Evolutionary conservation across 345 rosid genomes (phyloP), one percentile per base, ranked within the genome.

Genomic region (Eucalyptus pumila): DNA sequence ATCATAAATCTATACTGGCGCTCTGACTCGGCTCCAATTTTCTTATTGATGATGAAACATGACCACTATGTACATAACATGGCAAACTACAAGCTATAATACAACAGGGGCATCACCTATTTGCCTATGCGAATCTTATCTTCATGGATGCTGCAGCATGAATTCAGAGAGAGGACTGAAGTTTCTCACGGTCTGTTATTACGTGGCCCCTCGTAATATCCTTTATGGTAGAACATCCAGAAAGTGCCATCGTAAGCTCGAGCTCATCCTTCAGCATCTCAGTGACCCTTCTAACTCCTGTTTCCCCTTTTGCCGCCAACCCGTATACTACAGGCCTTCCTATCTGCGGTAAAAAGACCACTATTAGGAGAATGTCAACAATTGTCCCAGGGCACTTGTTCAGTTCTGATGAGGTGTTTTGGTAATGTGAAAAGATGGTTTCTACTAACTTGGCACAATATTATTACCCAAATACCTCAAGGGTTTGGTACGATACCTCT

Each of bases 271-370:
- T 94, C 69, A 96, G 92, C 99, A 96, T 96, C 52, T 94, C 93
- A 24, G 97, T 89, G 7, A 96, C 97, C 72, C 90, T 90, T 80
- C 49, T 94, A 86, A 90, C 98, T 47, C 99, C 97, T 34, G 86
- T 37, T 93, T 95, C 97, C 42, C 99, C 99, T 88, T 94, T 95
- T 4, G 95, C 96, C 54, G 99, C 98, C 44, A 97, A 89, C 27
- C 98, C 98, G 88, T 87, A 96, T 2, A 95, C 65, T 6, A 95
- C 93, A 7, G 99, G 99, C 92, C 99, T 96, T 86, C 99, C 99
- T 72, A 97, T 90, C 98, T 97, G 97, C 92, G 93, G 49, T 8
- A 65, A 67, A 50, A 44, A 85, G 40, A 32, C 23, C 52, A 89
- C 89, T 76, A 87, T 32, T 9, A 14, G 8, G 81, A 37, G 58